phyloP scores from a whole-genome alignment of 2,329 filamentous ascomycete species.

The Pezicula carpinea region DNA sequence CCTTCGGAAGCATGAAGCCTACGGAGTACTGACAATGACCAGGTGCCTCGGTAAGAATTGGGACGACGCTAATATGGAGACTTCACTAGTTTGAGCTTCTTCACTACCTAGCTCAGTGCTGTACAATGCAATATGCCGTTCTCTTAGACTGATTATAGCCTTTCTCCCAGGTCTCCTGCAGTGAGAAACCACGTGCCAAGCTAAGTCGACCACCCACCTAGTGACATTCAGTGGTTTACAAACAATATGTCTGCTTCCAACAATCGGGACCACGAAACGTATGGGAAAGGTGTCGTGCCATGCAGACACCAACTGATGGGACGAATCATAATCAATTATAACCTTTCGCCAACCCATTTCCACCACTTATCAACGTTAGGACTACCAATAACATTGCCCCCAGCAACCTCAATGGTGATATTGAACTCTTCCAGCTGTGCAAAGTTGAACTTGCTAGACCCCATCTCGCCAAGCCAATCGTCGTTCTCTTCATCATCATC shows the following conservation, averaged over 20 bases:
- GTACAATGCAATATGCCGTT: too few species aligned
- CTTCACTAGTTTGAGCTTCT: neutral
- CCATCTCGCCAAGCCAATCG: constrained; percentile 78
- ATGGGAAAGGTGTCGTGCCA: neutral
- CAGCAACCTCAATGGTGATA: constrained; percentile 69
- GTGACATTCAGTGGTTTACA: too few species aligned
- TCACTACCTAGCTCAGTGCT: too few species aligned
- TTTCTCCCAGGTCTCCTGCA: too few species aligned
- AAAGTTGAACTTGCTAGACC: constrained; percentile 74
- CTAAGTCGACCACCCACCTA: too few species aligned
- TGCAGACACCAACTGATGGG: neutral
- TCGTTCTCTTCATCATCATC: constrained; percentile 67
- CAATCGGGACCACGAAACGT: too few species aligned
- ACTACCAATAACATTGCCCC: constrained; percentile 62
- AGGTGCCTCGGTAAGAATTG: neutral
- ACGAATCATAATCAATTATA: constrained; percentile 39
- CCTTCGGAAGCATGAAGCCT: neutral
- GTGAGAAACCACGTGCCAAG: too few species aligned
- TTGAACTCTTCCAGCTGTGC: constrained; percentile 78
- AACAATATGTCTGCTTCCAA: too few species aligned
- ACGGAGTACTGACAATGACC: neutral
- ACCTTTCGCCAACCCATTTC: constrained; percentile 76
- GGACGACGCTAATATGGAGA: neutral
- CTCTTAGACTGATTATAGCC: too few species aligned
- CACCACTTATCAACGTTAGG: constrained; percentile 82